A percentile compares a stretch with the other conserved stretches of the same genome.
Evolutionary conservation across 2,329 filamentous ascomycete species (phyloP).

Genomic region (Trichophyton mentagrophytes): DNA sequence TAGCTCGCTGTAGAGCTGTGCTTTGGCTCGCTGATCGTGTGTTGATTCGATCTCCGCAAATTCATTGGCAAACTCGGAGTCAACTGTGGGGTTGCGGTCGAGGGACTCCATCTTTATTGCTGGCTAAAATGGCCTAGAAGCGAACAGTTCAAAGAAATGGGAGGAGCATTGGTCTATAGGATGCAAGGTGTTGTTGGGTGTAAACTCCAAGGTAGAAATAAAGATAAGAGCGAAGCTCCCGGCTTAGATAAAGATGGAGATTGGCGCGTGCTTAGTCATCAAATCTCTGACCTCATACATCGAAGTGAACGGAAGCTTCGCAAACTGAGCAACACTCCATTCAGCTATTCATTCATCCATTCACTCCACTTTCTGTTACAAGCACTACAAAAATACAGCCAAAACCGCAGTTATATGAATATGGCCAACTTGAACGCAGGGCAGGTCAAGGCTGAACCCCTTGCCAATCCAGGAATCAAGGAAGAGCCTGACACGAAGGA

Average conservation of each 20-base stretch:
- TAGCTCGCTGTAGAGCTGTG: conserved; percentile 45
- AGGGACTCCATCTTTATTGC: neutral
- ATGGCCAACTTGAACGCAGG: conserved; percentile 7
- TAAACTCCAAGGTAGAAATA: neutral
- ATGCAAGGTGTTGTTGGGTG: no score
- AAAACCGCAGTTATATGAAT: neutral
- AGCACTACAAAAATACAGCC: neutral
- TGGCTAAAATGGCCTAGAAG: neutral
- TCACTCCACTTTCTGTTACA: neutral
- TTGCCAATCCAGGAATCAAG: conserved; percentile 28
- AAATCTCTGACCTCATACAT: neutral
- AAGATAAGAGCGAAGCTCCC: neutral
- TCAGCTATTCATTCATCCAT: neutral
- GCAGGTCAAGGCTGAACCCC: conserved; percentile 30
- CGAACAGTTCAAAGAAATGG: neutral
- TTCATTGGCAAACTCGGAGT: conserved; percentile 36
- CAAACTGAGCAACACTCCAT: neutral
- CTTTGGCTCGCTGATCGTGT: conserved; percentile 37
- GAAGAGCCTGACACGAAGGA: conserved; percentile 30
- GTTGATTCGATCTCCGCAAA: conserved; percentile 40
- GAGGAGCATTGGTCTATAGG: neutral
- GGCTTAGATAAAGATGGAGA: no score
- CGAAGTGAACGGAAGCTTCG: neutral
- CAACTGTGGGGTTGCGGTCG: conserved; percentile 34
- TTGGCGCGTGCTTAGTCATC: neutral